These are phyloP conservation scores for Lithospermum erythrorhizon DNA, from an alignment of 257 asterid species.

Conservation along the genomic window DNA sequence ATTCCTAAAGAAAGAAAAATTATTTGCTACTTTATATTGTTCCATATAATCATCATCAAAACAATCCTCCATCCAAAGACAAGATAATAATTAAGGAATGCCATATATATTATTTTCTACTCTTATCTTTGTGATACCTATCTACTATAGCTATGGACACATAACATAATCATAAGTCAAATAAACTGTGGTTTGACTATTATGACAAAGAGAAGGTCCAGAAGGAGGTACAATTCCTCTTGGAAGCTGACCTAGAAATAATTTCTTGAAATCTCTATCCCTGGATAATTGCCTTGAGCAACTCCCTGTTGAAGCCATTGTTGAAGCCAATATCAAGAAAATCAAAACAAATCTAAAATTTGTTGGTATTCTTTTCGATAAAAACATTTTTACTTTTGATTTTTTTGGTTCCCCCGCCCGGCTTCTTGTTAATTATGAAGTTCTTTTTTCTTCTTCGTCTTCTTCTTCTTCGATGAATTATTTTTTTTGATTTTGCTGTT, in stretches of 20 bases:
- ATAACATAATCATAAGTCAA: slow-evolving; percentile 13
- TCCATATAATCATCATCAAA: too few species aligned
- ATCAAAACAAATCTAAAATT: slow-evolving; percentile 17
- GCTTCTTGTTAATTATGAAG: too few species aligned
- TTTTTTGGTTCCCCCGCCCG: not conserved
- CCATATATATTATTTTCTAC: not conserved
- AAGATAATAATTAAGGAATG: too few species aligned
- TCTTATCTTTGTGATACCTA: not conserved
- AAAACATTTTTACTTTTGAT: slow-evolving; percentile 1
- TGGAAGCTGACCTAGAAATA: slow-evolving; percentile 35
- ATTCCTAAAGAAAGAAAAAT: too few species aligned
- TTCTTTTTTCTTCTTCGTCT: not conserved
- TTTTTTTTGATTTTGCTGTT: not conserved
- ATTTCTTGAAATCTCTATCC: slow-evolving; percentile 7
- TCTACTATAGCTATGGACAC: slow-evolving; percentile 33
- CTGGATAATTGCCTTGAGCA: slow-evolving; percentile 21
- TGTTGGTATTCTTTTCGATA: not conserved
- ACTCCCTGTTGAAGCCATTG: slow-evolving; percentile 18
- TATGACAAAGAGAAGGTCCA: slow-evolving; percentile 51
- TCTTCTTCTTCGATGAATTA: not conserved
- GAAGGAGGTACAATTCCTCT: slow-evolving; percentile 70
- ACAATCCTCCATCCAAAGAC: too few species aligned
- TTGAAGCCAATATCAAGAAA: slow-evolving; percentile 12
- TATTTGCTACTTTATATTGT: too few species aligned
- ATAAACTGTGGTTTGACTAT: slow-evolving; percentile 18